Base-by-base conservation (phyloP, 176 grass and related monocot species). In the Avena sativa region DNA sequence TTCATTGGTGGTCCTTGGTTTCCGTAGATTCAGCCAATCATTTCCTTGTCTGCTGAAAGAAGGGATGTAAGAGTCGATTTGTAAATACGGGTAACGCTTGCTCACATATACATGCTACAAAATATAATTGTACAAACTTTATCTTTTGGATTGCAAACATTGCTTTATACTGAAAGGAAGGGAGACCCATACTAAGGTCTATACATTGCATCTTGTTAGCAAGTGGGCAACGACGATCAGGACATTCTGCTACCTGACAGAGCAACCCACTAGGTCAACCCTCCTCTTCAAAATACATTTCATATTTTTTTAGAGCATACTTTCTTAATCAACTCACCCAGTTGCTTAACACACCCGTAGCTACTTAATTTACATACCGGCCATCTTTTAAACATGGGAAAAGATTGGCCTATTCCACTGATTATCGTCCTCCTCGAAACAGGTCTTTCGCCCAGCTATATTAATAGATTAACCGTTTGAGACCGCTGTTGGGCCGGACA, bases 21-120 rank as follows among this genome's bases (percentile, higher is more conserved):
- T 64, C 16, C n/a, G 61, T 85, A 86, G 78, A 91, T 64, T 83
- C 80, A 87, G 53, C 63, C 86, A 86, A 85, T 88, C 83, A 72
- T 71, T 85, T 65, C 61, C 65, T 81, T 88, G 62, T 85, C 83
- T 67, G 79, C 43, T 81, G 59, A 44, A 75, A 60, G 63, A 36
- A 83, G 38, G 26, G 25, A 5, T 65, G 25, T 49, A 88, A 8
- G 55, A 64, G 25, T 9, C 12, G 43, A 34, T 46, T 38, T 73
- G 76, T 79, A 83, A 76, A 75, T 73, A 52, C 48, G 50, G 85
- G 40, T 8, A 43, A 40, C 43, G 77, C 86, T 77, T 81, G 89
- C 86, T 81, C 62, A 63, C 46, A 48, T 68, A 57, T 68, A 62
- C 74, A 72, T 79, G 55, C 52, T 50, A 17, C 13, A 76, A 36